phyloP scores from a whole-genome alignment of 495 filamentous ascomycete species.

The Annulohypoxylon moriforme region DNA sequence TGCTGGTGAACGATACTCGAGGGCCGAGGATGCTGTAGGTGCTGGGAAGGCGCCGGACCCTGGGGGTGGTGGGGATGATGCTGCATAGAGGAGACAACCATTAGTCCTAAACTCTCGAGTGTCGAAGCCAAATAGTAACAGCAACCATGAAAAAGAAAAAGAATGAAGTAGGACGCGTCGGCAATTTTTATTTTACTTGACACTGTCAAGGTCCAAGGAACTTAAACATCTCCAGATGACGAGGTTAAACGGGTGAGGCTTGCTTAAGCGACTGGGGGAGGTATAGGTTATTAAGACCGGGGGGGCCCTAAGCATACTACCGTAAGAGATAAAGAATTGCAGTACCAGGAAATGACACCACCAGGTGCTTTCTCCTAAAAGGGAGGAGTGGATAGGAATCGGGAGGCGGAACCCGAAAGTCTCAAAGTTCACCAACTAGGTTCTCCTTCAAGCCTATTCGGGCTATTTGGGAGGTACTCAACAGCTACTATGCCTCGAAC shows the following conservation, averaged over 20 bases:
- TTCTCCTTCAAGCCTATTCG: conserved; percentile 44
- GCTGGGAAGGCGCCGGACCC: conserved; percentile 66
- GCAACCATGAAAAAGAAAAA: conserved; percentile 47
- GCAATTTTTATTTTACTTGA: conserved; percentile 58
- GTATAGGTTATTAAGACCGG: conserved; percentile 56
- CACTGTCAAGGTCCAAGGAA: conserved; percentile 48
- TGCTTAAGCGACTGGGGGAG: conserved; percentile 57
- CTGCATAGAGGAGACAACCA: conserved; percentile 66
- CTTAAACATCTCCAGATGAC: conserved; percentile 53
- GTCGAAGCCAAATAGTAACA: conserved; percentile 47
- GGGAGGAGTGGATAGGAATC: conserved; percentile 57
- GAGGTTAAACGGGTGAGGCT: conserved; percentile 60
- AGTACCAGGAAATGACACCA: conserved; percentile 50
- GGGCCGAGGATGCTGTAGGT: conserved; percentile 71
- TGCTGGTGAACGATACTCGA: conserved; percentile 73
- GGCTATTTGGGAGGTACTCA: conserved; percentile 39
- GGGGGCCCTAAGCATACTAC: conserved; percentile 45
- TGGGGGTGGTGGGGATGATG: conserved; percentile 70
- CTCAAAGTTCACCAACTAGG: conserved; percentile 56
- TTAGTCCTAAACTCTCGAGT: conserved; percentile 56
- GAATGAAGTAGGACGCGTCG: conserved; percentile 52
- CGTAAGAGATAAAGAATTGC: conserved; percentile 50
- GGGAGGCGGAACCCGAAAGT: conserved; percentile 58
- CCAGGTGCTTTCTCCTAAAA: conserved; percentile 49
- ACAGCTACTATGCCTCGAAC: conserved; percentile 33